A percentile compares a stretch with the other conserved stretches of the same genome.
These are phyloP conservation scores for Senna siamea DNA, from an alignment of 306 rosid species.

Conservation along the genomic window DNA sequence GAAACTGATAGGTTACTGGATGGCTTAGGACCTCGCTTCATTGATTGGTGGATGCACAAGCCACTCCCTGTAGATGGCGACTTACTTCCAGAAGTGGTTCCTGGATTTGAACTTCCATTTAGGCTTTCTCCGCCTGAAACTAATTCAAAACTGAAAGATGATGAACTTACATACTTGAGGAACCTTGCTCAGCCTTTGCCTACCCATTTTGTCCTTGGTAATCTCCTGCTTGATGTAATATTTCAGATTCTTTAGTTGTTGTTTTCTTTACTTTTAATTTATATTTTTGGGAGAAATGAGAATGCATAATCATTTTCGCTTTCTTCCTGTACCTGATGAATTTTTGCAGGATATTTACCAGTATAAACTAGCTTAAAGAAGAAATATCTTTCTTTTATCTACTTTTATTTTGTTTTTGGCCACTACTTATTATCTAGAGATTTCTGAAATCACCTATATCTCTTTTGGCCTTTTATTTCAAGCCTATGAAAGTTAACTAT, in stretches of 20 bases:
- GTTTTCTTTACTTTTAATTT: background rate
- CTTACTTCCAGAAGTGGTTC: constrained; percentile 77
- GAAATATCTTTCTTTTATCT: constrained; percentile 7
- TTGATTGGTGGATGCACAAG: constrained; percentile 94
- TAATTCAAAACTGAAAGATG: constrained; percentile 57
- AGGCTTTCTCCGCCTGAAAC: constrained; percentile 70
- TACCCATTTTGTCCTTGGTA: constrained; percentile 93
- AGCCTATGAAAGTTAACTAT: background rate
- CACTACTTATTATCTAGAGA: background rate
- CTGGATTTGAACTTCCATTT: constrained; percentile 68
- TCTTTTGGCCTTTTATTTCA: background rate
- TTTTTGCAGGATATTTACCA: background rate
- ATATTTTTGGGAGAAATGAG: background rate
- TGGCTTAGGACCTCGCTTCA: constrained; percentile 85
- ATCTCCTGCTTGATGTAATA: constrained; percentile 32
- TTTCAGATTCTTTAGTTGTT: constrained; percentile 11
- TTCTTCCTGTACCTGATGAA: constrained; percentile 9
- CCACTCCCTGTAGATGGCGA: constrained; percentile 96
- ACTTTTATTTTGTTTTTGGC: constrained; percentile 3
- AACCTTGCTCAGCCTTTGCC: constrained; percentile 73
- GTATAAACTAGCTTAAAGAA: background rate
- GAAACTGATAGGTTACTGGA: constrained; percentile 82
- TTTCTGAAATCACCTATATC: background rate
- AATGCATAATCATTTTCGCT: constrained; percentile 26
- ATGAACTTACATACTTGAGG: constrained; percentile 71